A percentile compares a stretch with the other conserved stretches of the same genome.
Evolutionary conservation across 2,329 filamentous ascomycete genomes (phyloP).

Genomic region (Colletotrichum incanum): DNA sequence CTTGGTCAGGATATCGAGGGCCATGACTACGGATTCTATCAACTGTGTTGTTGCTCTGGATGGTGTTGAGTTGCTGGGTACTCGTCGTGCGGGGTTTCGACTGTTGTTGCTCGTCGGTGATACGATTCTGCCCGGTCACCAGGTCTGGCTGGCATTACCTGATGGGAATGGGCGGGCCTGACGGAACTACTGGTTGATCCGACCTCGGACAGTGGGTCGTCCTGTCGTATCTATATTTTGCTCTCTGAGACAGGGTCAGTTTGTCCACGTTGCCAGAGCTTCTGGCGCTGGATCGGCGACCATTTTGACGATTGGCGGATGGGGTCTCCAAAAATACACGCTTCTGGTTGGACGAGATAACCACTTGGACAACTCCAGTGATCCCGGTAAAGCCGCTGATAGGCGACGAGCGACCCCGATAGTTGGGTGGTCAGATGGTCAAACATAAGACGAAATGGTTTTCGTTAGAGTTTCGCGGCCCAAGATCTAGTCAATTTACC

Average conservation of each 20-base stretch:
- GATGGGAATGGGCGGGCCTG: conserved; percentile 34
- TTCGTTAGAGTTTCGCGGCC: conserved; percentile 18
- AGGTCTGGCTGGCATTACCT: conserved; percentile 31
- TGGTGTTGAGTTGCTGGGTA: conserved; percentile 18
- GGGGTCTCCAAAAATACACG: conserved; percentile 18
- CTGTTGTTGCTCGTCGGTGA: conserved; percentile 27
- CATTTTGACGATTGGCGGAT: conserved; percentile 26
- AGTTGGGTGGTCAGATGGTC: conserved; percentile 32
- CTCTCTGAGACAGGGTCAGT: conserved; percentile 29
- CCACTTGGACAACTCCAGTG: conserved; percentile 10
- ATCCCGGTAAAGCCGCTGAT: conserved; percentile 42
- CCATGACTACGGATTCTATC: conserved; percentile 49
- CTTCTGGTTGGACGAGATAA: conserved; percentile 37
- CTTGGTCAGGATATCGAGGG: conserved; percentile 53
- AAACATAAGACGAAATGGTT: conserved; percentile 29
- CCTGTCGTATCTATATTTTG: conserved; percentile 17
- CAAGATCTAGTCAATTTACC: conserved; percentile 13
- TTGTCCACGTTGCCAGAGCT: conserved; percentile 27
- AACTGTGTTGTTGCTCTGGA: conserved; percentile 28
- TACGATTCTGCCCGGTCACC: conserved; percentile 33
- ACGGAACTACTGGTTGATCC: conserved; percentile 43
- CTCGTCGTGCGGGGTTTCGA: conserved; percentile 38
- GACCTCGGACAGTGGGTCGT: conserved; percentile 41
- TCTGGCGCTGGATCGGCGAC: conserved; percentile 23
- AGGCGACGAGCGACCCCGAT: conserved; percentile 35